Percentiles rank a stretch among this genome's conserved stretches.
Evolutionary conservation across 768 basidiomycete genomes (phyloP).

Genomic region (Xerocomus potaroensis): DNA sequence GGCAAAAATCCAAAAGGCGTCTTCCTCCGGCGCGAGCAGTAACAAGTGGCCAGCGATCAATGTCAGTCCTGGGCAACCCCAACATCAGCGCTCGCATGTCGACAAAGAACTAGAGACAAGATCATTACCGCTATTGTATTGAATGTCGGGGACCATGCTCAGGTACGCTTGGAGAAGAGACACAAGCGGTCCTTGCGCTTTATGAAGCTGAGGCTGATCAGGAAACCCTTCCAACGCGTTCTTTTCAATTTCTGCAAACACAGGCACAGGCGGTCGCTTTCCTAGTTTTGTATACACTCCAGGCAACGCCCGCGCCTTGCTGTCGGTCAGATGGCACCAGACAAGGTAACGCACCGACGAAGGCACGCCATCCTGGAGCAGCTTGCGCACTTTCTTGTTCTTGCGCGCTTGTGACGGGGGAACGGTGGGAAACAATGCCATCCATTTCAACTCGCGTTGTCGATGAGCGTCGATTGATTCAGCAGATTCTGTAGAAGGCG

Average conservation of each 20-base stretch:
- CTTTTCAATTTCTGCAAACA: conserved; percentile 50
- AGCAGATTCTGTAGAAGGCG: conserved; percentile 14
- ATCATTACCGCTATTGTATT: conserved; percentile 56
- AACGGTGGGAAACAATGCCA: conserved; percentile 53
- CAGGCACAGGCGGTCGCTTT: conserved; percentile 49
- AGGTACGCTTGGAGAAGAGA: conserved; percentile 69
- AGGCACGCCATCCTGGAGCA: conserved; percentile 76
- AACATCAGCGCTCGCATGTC: background rate
- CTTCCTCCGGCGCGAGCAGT: conserved; percentile 76
- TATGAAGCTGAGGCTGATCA: conserved; percentile 56
- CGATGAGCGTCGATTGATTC: conserved; percentile 56
- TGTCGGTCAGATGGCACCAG: conserved; percentile 78
- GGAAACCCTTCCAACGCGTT: conserved; percentile 54
- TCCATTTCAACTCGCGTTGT: conserved; percentile 74
- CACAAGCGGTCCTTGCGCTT: conserved; percentile 51
- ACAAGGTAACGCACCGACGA: conserved; percentile 80
- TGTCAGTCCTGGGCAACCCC: conserved; percentile 48
- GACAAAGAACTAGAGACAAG: background rate
- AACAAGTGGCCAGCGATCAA: conserved; percentile 69
- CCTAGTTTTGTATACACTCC: conserved; percentile 64
- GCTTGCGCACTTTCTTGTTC: conserved; percentile 72
- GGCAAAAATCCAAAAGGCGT: conserved; percentile 88
- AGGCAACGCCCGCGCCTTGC: conserved; percentile 63
- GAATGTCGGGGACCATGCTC: conserved; percentile 81
- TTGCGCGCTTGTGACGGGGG: conserved; percentile 64